phyloP scores from a whole-genome alignment of 116 monocot species.

The Zostera marina region DNA sequence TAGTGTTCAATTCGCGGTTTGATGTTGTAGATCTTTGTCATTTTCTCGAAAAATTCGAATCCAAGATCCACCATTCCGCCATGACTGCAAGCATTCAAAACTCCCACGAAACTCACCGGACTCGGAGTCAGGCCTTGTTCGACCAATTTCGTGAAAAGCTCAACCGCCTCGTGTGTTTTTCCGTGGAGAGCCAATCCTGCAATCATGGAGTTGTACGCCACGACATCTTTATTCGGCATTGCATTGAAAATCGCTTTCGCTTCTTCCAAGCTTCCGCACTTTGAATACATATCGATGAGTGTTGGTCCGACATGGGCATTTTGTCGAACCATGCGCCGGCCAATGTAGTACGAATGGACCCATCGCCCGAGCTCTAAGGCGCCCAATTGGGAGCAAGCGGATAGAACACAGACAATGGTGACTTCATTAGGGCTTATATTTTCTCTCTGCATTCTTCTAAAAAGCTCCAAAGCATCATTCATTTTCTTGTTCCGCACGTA shows the following conservation, averaged over 20 bases:
- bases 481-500: constrained; percentile 22
- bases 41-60: constrained; percentile 28
- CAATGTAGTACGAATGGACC: constrained; percentile 31
- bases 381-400: constrained; percentile 35
- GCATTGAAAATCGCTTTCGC: constrained; percentile 16
- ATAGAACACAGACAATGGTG: constrained; percentile 36
- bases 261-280: constrained; percentile 36
- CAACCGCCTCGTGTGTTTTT: constrained; percentile 18
- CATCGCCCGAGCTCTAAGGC: constrained; percentile 44
- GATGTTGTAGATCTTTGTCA: constrained; percentile 13
- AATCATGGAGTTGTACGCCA: constrained; percentile 46
- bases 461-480: constrained; percentile 26
- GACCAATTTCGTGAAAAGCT: constrained; percentile 17
- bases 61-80: constrained; percentile 34
- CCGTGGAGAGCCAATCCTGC: constrained; percentile 35
- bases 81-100: constrained; percentile 58
- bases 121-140: constrained; percentile 22
- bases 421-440: constrained; percentile 32
- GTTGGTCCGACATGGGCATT: constrained; percentile 29
- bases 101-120: constrained; percentile 25
- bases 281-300: constrained; percentile 44
- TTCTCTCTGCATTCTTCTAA: constrained; percentile 41
- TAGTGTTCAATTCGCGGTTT: constrained; percentile 41
- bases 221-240: constrained; percentile 17
- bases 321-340: constrained; percentile 11